Evolutionary conservation across 768 basidiomycete species (phyloP).

Genomic region (Suillus decipiens): DNA sequence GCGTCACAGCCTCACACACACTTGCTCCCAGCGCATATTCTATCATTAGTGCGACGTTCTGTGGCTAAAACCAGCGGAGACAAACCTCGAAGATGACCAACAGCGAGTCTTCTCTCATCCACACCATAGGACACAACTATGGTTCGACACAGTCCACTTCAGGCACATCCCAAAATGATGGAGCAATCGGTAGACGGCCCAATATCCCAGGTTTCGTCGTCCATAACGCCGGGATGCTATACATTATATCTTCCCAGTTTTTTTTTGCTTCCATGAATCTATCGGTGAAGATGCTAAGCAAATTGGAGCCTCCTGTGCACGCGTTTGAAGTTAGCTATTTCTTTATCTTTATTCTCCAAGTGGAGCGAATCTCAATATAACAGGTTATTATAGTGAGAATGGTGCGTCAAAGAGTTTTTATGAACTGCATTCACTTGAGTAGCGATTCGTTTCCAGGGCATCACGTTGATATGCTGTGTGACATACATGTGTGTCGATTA

Average conservation of each 20-base stretch:
- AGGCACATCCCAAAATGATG: background rate
- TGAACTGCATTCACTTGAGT: background rate
- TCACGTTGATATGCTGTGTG: slow-evolving; percentile 56
- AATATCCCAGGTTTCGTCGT: slow-evolving; percentile 14
- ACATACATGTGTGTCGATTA: slow-evolving; percentile 46
- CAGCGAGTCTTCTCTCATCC: background rate
- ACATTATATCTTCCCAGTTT: slow-evolving; percentile 58
- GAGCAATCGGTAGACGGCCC: background rate
- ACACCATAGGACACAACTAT: background rate
- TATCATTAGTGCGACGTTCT: background rate
- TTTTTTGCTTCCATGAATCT: slow-evolving; percentile 64
- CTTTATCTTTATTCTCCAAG: background rate
- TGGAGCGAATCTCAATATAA: background rate
- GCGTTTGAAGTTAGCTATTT: slow-evolving; percentile 49
- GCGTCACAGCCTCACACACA: too few relatives aligned
- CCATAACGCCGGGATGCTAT: slow-evolving; percentile 58
- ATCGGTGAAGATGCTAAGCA: slow-evolving; percentile 62
- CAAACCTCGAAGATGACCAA: background rate
- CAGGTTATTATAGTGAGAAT: slow-evolving; percentile 61
- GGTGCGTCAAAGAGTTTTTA: slow-evolving; percentile 36
- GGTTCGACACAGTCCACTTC: background rate
- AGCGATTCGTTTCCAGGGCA: slow-evolving; percentile 35
- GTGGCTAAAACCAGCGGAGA: background rate
- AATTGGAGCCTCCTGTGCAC: slow-evolving; percentile 57
- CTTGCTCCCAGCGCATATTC: too few relatives aligned